Conservation (phyloP, 257 asterid genomes). For the Verbena officinalis region DNA sequence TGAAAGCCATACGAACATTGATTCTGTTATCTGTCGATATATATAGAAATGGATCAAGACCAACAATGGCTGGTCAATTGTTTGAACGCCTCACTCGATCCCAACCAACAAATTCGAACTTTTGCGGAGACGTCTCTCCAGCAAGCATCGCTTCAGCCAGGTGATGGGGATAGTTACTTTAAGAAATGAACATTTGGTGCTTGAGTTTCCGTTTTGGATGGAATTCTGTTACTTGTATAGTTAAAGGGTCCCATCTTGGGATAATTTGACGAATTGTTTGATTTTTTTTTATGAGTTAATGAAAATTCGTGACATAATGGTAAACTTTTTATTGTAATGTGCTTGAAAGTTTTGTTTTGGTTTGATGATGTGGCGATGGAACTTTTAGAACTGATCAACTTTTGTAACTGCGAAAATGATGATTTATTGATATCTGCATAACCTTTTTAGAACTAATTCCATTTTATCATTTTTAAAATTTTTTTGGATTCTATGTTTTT, state of each 20-base stretch:
- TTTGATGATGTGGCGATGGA: neutral
- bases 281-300: conserved; percentile 12
- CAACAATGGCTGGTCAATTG: conserved; percentile 84
- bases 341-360: conserved; percentile 12
- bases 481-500: neutral
- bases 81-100: conserved; percentile 86
- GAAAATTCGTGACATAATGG: neutral
- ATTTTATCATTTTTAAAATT: neutral
- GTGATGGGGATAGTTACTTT: conserved; percentile 33
- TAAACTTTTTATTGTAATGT: neutral
- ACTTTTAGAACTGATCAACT: neutral
- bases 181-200: neutral
- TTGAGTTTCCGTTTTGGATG: neutral
- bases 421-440: neutral
- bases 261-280: neutral
- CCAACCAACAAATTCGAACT: conserved; percentile 75
- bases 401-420: neutral
- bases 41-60: conserved; percentile 61
- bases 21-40: neutral
- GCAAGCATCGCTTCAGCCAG: conserved; percentile 92
- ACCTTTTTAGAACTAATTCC: neutral
- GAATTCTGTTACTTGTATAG: conserved; percentile 3
- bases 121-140: conserved; percentile 90
- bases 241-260: neutral
- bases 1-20: neutral